Base-by-base conservation (phyloP, 2,329 filamentous ascomycete genomes). In the Claviceps sp. region DNA sequence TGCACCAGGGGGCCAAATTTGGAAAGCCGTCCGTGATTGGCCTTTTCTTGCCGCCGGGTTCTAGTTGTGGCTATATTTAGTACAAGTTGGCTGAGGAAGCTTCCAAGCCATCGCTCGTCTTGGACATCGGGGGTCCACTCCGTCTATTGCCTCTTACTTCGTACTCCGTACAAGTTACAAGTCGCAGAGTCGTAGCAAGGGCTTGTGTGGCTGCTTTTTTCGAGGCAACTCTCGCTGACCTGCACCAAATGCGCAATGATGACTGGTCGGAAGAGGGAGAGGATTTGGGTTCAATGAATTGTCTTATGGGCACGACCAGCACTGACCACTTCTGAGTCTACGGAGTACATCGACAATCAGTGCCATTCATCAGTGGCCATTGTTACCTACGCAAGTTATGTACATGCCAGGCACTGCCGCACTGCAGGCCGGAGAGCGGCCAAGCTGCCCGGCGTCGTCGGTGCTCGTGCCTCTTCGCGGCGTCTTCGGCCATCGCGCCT, bases 41-140 rank as follows among this genome's bases (percentile, higher is more conserved):
- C 42, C 50, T 6, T 42, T 26, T 24, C 47, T 66, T 64, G 60
- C 62, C 64, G 64, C 64, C 58, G 55, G 60, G 57, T 55, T 56
- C 57, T 59, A 58, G 57, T 55, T 50, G 56, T 49, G 52, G 47
- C 64, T 67, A 67, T 64, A 65, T 64, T 65, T 67, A 67, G 64
- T 53, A 34, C 14, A n/a, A 18, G 38, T n/a, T 41, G 38, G 14
- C 37, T 41, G 16, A n/a, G 38, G 38, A 18, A n/a, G 38, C 14
- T 40, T 14, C 37, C 14, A 14, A 40, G 13, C 37, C 37, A 40
- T 40, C 13, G 14, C 16, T 40, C 37, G 14, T 16, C 16, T 18
- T 18, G 38, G 14, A n/a, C 9, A 30, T 34, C 30, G 30, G 30
- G 8, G 30, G 3, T 11, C 26, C 30, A 34, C 30, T 34, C 30